A percentile compares a stretch with the other conserved stretches of the same genome.
phyloP scores from a whole-genome alignment of 2,329 filamentous ascomycete species.

The Colletotrichum karsti region DNA sequence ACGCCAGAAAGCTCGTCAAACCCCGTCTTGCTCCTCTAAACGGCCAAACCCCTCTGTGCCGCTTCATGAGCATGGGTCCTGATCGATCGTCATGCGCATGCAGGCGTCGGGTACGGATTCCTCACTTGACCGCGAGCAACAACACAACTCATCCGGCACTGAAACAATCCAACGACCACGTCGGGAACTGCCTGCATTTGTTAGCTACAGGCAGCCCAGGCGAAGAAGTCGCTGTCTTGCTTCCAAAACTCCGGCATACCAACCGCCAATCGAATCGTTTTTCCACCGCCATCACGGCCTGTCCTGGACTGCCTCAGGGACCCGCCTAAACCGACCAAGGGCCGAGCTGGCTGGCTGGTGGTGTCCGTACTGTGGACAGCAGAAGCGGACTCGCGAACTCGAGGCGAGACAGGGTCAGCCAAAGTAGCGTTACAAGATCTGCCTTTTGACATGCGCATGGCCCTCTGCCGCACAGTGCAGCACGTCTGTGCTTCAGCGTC shows the following conservation, averaged over 20 bases:
- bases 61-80: not conserved
- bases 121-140: not conserved
- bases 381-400: not conserved
- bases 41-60: not conserved
- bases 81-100: not conserved
- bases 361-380: not conserved
- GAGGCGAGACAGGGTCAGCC: conserved; percentile 14
- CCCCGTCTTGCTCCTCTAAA: not conserved
- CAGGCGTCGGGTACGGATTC: conserved; percentile 13
- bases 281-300: not conserved
- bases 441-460: conserved; percentile 28
- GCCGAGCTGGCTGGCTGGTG: not conserved
- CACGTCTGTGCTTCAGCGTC: conserved; percentile 25
- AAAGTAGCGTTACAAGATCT: conserved; percentile 29
- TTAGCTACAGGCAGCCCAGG: no score
- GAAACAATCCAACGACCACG: not conserved
- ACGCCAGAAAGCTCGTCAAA: not conserved
- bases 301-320: not conserved
- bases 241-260: not conserved
- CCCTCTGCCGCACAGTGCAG: conserved; percentile 30
- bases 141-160: not conserved
- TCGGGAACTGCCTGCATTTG: not conserved
- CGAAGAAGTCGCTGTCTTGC: not conserved
- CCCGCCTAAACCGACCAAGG: not conserved
- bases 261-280: not conserved